Evolutionary conservation across 208 protist genomes (phyloP), one percentile per base, ranked within the genome.

Genomic region (Leishmania aethiopica): DNA sequence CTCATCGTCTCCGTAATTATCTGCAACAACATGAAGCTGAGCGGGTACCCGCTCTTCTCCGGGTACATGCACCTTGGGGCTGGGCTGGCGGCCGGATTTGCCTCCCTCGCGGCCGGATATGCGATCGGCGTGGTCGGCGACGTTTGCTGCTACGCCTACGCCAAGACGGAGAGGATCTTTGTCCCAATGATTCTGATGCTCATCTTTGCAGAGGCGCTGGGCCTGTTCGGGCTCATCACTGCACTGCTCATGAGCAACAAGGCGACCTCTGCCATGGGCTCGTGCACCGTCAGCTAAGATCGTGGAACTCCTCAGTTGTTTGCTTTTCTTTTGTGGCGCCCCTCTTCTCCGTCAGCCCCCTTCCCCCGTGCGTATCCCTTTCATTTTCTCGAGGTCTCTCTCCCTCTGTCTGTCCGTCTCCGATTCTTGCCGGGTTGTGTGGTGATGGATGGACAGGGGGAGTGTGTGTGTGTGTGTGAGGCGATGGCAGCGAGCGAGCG

Each of bases 141-240:
- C 89, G 96, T 99, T 88, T 97, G 93, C 84, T 95, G 92, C 84
- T 92, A 95, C 83, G 95, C 96, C 17, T 97, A 97, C 80, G 95
- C 89, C 77, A 95, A 99, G 86, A 98, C 99, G 81, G 98, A 99
- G 73, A 98, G 96, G 80, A 96, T 99, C 35, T 99, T 99, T 90
- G 98, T 99, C 53, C 97, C 96, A 70, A 99, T 99, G 99, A 99
- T 99, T 93, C 94, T 99, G 53, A 99, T 99, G 93, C 98, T 99
- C 79, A 99, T 99, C 96, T 99, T 99, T 80, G 95, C 92, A 17
- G 99, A 99, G 92, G 99, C 99, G 70, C 95, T 99, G 32, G 99
- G 98, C 78, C 87, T 99, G 1, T 99, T 99, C 86, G 99, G 99
- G 72, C 93, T 99, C 59, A 99, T 99, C 85, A 98, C 99, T 53